Conservation (phyloP, 495 filamentous ascomycete genomes). For the Penicillium ochrochloron region DNA sequence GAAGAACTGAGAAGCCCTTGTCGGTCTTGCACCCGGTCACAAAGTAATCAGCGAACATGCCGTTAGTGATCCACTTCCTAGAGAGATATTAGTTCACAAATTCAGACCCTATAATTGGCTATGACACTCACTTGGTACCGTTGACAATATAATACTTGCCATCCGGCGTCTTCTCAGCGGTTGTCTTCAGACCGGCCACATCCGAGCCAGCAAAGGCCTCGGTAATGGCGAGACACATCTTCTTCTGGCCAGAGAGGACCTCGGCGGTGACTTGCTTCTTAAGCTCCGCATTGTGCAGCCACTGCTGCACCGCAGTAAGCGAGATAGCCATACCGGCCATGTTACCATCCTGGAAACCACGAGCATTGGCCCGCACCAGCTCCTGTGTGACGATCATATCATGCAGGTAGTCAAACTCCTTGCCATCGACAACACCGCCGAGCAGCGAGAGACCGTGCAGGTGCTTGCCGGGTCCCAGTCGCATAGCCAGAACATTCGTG, state of each 20-base stretch:
- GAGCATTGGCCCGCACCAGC: slow-evolving; percentile 66
- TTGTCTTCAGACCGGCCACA: slow-evolving; percentile 81
- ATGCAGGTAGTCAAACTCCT: slow-evolving; percentile 89
- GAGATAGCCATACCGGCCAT: slow-evolving; percentile 84
- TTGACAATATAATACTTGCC: slow-evolving; percentile 86
- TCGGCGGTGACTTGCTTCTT: slow-evolving; percentile 70
- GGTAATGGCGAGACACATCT: slow-evolving; percentile 85
- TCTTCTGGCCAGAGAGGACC: slow-evolving; percentile 80
- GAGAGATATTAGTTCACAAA: neutral
- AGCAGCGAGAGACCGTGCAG: slow-evolving; percentile 71
- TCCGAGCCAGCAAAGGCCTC: slow-evolving; percentile 90
- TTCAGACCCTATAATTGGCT: neutral
- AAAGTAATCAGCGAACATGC: slow-evolving; percentile 82
- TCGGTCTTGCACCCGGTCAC: slow-evolving; percentile 80
- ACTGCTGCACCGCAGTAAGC: slow-evolving; percentile 81
- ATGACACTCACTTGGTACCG: slow-evolving; percentile 66
- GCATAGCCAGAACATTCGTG: slow-evolving; percentile 77
- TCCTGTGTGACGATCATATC: slow-evolving; percentile 80
- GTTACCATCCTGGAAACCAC: slow-evolving; percentile 64
- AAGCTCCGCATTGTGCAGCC: slow-evolving; percentile 67
- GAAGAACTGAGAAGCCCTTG: slow-evolving; percentile 78
- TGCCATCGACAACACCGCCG: slow-evolving; percentile 70
- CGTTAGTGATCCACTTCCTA: slow-evolving; percentile 91
- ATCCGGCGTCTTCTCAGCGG: slow-evolving; percentile 78
- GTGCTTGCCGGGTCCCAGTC: slow-evolving; percentile 82